Evolutionary conservation across 2,329 filamentous ascomycete species (phyloP).

Genomic region (Fusarium bulbicola): DNA sequence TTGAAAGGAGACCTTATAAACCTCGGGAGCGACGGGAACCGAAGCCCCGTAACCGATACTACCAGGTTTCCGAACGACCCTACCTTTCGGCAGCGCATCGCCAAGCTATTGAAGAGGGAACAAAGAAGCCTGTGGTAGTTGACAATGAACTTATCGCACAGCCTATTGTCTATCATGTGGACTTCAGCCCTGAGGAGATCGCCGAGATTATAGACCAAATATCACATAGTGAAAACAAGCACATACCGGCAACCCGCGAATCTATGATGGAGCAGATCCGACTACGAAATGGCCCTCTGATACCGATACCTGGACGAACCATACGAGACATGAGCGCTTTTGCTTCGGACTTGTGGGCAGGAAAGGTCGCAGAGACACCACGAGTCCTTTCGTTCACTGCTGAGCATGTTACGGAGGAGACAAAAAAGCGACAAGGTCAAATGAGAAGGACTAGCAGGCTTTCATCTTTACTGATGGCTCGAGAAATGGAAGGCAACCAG

Average conservation of each 20-base stretch:
- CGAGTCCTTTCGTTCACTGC: slow-evolving; percentile 42
- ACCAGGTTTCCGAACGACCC: slow-evolving; percentile 32
- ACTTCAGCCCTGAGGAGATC: slow-evolving; percentile 55
- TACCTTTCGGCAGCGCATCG: slow-evolving; percentile 43
- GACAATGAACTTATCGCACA: slow-evolving; percentile 1
- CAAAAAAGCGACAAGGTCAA: slow-evolving; percentile 13
- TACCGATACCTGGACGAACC: not conserved
- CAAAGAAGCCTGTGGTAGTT: slow-evolving; percentile 6
- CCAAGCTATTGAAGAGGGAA: slow-evolving; percentile 41
- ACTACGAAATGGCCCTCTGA: not conserved
- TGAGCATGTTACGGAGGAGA: slow-evolving; percentile 14
- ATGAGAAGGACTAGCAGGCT: slow-evolving; percentile 41
- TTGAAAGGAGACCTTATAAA: slow-evolving; percentile 15
- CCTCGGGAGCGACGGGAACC: slow-evolving; percentile 21
- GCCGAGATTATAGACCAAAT: slow-evolving; percentile 37
- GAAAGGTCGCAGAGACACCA: slow-evolving; percentile 17
- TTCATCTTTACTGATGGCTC: slow-evolving; percentile 56
- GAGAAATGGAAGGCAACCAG: slow-evolving; percentile 59
- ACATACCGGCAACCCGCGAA: slow-evolving; percentile 24
- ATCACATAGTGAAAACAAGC: slow-evolving; percentile 17
- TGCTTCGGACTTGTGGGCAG: slow-evolving; percentile 42
- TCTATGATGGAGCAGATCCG: slow-evolving; percentile 25
- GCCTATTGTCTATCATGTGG: slow-evolving; percentile 53
- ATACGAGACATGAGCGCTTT: slow-evolving; percentile 20
- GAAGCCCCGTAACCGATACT: slow-evolving; percentile 20